A percentile compares a stretch with the other conserved stretches of the same genome.
phyloP scores from a whole-genome alignment of 2,329 filamentous ascomycete species.

The Emmonsiellopsis sp. region DNA sequence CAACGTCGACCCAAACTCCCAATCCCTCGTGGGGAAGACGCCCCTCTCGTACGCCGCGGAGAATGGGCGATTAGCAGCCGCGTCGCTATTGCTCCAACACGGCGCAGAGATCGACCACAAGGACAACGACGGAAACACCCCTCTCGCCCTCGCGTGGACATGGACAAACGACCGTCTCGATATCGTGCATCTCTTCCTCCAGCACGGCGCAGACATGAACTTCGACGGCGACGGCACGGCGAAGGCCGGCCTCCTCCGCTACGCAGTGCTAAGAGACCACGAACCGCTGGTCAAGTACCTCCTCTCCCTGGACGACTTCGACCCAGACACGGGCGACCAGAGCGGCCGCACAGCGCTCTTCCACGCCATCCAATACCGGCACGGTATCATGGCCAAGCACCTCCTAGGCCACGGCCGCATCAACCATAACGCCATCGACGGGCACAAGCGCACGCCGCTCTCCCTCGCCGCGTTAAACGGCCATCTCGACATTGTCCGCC shows the following conservation, averaged over 20 bases:
- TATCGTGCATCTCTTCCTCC: neutral
- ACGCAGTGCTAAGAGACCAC: no score
- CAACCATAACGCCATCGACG: neutral
- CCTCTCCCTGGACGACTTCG: neutral
- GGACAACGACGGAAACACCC: constrained; percentile 3
- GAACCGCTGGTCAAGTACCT: neutral
- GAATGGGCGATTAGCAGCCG: no score
- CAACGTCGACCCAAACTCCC: neutral
- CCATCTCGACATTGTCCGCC: neutral
- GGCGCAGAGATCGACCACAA: constrained; percentile 4
- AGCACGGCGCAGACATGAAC: neutral
- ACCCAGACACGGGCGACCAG: neutral
- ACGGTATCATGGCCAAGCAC: neutral
- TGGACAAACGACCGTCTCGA: neutral
- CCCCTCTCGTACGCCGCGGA: no score
- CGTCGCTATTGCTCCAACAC: neutral
- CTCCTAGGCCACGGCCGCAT: neutral
- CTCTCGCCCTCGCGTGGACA: neutral
- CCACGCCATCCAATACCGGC: neutral
- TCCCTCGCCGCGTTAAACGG: neutral
- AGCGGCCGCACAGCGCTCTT: neutral
- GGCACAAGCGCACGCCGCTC: neutral
- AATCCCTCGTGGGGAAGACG: neutral
- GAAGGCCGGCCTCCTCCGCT: no score
- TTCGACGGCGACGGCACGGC: neutral